A percentile compares a stretch with the other conserved stretches of the same genome.
These are phyloP conservation scores for Plantago major DNA, from an alignment of 257 asterid genomes.

Conservation along the genomic window DNA sequence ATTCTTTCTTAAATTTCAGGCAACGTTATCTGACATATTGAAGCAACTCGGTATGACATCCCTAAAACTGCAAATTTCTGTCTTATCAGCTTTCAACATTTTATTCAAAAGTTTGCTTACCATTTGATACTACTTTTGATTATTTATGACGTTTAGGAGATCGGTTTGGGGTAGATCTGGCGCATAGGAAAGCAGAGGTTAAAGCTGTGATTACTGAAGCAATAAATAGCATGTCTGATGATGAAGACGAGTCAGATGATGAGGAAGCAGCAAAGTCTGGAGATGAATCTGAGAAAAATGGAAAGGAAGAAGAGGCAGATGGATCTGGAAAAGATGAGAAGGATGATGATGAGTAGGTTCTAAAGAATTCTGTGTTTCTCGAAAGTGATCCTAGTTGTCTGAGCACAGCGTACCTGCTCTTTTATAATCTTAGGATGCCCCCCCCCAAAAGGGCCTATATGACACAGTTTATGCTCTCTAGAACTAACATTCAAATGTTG, in stretches of 20 bases:
- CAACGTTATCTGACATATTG: constrained; percentile 81
- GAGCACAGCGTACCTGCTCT: not conserved
- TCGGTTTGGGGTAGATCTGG: constrained; percentile 59
- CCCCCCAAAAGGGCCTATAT: constrained; percentile 16
- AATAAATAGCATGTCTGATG: constrained; percentile 81
- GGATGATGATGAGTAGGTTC: constrained; percentile 2
- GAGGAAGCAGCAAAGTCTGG: constrained; percentile 32
- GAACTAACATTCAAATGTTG: constrained; percentile 17
- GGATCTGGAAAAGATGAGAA: constrained; percentile 4
- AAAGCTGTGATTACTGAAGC: constrained; percentile 81
- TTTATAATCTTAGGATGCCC: constrained; percentile 5
- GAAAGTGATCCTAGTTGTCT: not conserved
- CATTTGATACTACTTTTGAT: too few relatives aligned
- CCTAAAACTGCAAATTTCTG: not conserved
- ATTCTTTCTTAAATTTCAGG: constrained; percentile 46
- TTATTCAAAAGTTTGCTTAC: constrained; percentile 15
- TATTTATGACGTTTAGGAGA: constrained; percentile 36
- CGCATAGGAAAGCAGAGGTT: constrained; percentile 71
- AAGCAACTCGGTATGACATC: constrained; percentile 64
- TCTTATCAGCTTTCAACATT: not conserved
- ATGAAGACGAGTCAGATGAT: constrained; percentile 53
- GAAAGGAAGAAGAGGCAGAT: constrained; percentile 35
- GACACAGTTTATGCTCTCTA: constrained; percentile 15
- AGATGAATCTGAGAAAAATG: constrained; percentile 42
- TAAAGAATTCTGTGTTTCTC: not conserved